Conservation (phyloP, 495 filamentous ascomycete genomes). For the Aspergillus sclerotiicarbonarius region DNA sequence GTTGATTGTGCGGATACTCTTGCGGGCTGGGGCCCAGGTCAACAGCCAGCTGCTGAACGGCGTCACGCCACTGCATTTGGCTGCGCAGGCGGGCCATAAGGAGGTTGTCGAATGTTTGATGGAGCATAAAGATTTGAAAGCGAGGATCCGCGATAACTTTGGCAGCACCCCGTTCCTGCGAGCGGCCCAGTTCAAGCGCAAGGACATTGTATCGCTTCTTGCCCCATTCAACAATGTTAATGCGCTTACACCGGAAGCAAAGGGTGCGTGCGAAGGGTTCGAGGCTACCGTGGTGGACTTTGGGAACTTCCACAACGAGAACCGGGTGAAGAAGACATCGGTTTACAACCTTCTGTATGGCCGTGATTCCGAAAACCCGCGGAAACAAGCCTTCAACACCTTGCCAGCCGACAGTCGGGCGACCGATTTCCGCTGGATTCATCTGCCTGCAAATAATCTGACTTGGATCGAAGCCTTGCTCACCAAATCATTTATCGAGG, state of each 20-base stretch:
- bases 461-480: slow-evolving; percentile 60
- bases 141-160: slow-evolving; percentile 55
- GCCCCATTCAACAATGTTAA: slow-evolving; percentile 54
- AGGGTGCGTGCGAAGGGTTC: slow-evolving; percentile 58
- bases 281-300: slow-evolving; percentile 70
- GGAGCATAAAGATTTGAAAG: slow-evolving; percentile 43
- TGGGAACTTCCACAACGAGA: slow-evolving; percentile 63
- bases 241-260: slow-evolving; percentile 52
- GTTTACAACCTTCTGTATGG: slow-evolving; percentile 64
- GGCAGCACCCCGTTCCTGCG: slow-evolving; percentile 60
- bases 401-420: slow-evolving; percentile 52
- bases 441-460: slow-evolving; percentile 65
- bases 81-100: slow-evolving; percentile 59
- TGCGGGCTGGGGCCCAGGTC: slow-evolving; percentile 52
- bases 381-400: slow-evolving; percentile 51
- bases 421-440: slow-evolving; percentile 67
- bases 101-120: slow-evolving; percentile 57
- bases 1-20: slow-evolving; percentile 46
- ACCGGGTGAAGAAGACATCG: slow-evolving; percentile 51
- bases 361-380: slow-evolving; percentile 51
- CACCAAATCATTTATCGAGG: slow-evolving; percentile 67
- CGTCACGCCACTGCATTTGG: slow-evolving; percentile 60
- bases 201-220: slow-evolving; percentile 56
- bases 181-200: slow-evolving; percentile 57
- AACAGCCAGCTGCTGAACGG: slow-evolving; percentile 57